Evolutionary conservation across 768 basidiomycete genomes (phyloP).

Genomic region (Naganishia kalamii): DNA sequence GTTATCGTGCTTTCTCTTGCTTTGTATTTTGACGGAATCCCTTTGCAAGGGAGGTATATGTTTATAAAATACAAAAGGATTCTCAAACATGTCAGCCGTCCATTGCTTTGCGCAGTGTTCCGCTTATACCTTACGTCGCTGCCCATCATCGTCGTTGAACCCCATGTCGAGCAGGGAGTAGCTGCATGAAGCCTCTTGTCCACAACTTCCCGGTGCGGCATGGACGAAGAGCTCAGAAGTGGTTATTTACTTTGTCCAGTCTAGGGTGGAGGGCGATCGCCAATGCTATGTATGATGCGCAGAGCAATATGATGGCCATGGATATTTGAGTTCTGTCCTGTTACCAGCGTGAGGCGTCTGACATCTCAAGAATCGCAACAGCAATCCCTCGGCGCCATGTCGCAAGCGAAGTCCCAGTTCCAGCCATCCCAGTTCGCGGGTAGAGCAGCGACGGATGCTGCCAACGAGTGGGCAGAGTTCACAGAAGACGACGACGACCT

Average conservation of each 20-base stretch:
- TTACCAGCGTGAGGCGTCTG: too few relatives aligned
- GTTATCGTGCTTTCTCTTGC: conserved; percentile 18
- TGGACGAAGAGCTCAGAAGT: too few relatives aligned
- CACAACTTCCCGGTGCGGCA: too few relatives aligned
- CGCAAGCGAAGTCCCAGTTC: neutral
- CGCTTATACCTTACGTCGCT: too few relatives aligned
- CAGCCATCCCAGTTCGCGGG: conserved; percentile 9
- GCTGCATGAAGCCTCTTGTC: too few relatives aligned
- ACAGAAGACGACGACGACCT: conserved; percentile 18
- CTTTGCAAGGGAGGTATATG: conserved; percentile 4
- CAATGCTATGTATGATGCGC: too few relatives aligned
- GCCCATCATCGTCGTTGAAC: too few relatives aligned
- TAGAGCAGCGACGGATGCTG: neutral
- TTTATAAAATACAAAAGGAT: conserved; percentile 19
- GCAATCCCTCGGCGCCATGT: neutral
- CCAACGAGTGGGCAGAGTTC: conserved; percentile 7
- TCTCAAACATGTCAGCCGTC: neutral
- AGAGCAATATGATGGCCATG: too few relatives aligned
- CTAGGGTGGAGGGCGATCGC: neutral
- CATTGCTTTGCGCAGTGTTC: neutral
- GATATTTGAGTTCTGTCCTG: too few relatives aligned
- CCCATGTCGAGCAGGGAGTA: too few relatives aligned
- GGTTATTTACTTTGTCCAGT: neutral
- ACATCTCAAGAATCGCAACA: too few relatives aligned
- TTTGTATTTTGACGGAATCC: conserved; percentile 18